Percentiles rank a stretch among this genome's conserved stretches.
These are phyloP conservation scores for Naumovozyma castellii DNA, from an alignment of 805 yeast species.

Conservation along the genomic window DNA sequence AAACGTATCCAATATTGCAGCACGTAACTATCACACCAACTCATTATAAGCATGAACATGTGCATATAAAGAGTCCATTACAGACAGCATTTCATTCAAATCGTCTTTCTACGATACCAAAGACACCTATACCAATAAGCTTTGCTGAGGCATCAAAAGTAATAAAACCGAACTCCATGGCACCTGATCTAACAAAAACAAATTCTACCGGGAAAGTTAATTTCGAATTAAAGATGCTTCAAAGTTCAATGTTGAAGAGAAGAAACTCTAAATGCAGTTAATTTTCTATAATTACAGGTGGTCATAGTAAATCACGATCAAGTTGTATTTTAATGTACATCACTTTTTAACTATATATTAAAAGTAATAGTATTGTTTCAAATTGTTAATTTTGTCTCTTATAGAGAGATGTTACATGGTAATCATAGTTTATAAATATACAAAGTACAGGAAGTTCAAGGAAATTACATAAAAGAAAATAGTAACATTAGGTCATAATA, in stretches of 20 bases:
- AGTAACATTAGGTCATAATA: background rate
- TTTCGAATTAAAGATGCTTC: slow-evolving; percentile 17
- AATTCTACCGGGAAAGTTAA: background rate
- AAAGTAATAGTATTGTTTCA: background rate
- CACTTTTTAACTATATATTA: too few relatives aligned
- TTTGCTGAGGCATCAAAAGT: background rate
- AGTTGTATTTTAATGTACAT: too few relatives aligned
- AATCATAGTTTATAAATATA: background rate
- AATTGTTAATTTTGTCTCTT: background rate
- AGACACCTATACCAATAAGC: background rate
- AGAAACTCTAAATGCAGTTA: slow-evolving; percentile 10
- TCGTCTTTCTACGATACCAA: background rate
- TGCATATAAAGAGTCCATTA: background rate
- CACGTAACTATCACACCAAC: background rate
- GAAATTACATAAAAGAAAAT: background rate
- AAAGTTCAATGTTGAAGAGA: slow-evolving; percentile 24
- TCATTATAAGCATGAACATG: background rate
- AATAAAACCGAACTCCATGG: background rate
- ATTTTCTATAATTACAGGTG: too few relatives aligned
- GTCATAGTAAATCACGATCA: too few relatives aligned
- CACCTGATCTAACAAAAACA: background rate
- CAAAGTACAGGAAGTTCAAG: background rate
- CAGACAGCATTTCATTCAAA: background rate
- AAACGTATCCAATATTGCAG: background rate
- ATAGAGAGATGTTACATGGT: background rate